Conservation (phyloP, 176 grass and related monocot species). For the Bolboschoenus planiculmis region DNA sequence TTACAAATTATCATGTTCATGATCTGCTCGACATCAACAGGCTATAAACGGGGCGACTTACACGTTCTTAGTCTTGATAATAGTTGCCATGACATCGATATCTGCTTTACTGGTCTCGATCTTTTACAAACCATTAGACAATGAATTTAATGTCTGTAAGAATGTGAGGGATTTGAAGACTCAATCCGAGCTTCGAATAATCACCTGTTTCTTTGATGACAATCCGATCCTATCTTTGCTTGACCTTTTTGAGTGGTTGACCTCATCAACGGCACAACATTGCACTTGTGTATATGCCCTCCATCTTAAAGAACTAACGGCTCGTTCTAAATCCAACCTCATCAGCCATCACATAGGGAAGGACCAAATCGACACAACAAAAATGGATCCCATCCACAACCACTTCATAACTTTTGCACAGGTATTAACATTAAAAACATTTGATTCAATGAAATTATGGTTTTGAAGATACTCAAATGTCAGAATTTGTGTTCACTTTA, state of each 20-base stretch:
- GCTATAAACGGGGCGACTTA: not conserved
- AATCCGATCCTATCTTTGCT: conserved; percentile 8
- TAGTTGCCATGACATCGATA: not conserved
- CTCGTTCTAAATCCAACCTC: conserved; percentile 17
- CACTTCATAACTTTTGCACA: conserved; percentile 25
- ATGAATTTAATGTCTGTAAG: not conserved
- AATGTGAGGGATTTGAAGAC: conserved; percentile 19
- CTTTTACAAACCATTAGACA: conserved; percentile 26
- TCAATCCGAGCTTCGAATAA: conserved; percentile 10
- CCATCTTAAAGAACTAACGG: conserved; percentile 27
- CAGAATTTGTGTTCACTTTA: conserved; percentile 6
- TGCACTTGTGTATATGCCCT: conserved; percentile 24
- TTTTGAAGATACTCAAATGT: too few species aligned
- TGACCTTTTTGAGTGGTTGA: conserved; percentile 21
- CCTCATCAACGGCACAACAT: not conserved
- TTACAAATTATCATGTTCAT: not conserved
- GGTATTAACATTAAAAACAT: not conserved
- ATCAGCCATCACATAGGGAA: conserved; percentile 25
- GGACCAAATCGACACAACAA: not conserved
- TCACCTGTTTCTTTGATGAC: conserved; percentile 26
- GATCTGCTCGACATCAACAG: not conserved
- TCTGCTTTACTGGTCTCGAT: not conserved
- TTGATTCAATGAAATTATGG: too few species aligned
- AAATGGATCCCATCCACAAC: conserved; percentile 27
- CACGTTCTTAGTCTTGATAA: not conserved